Base-by-base conservation (phyloP, 768 basidiomycete genomes). In the Phylloporus arenicola region DNA sequence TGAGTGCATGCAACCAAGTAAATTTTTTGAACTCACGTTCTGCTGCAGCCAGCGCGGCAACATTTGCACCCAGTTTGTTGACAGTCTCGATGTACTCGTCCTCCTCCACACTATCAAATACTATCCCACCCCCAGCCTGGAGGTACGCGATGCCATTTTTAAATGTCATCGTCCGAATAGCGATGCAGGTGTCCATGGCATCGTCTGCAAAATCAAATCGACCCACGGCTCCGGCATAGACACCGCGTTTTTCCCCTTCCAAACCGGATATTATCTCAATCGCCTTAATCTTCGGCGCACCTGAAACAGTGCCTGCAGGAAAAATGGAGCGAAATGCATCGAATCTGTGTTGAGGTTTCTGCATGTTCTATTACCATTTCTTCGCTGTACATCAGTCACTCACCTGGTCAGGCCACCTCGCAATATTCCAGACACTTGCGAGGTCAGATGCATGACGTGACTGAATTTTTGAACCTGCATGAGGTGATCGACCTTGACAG, bases 311-410 rank as follows among this genome's bases (percentile, higher is more conserved):
- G 0, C 96, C 96, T 16, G 95, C 94, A 2, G 96, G 96, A 75
- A 99, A 98, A 56, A 99, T 98, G 20, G 95, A 97, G 10, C 95
- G 83, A 80, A 99, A 98, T 0, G 96, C 96, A 65, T 98, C 95
- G 63, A 97, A 99, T 57, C 94, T 94, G 57, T 3, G 6, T 25
- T 22, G 35, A 35, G 38, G 53, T 37, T 44, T 19, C 44, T 43
- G 19, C 45, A 48, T 44, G 17, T 48, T 54, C 16, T 2, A 50
- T 48, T 20, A 53, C 17, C 49, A 47, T 12, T 24, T 48, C 39
- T 22, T 14, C 30, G 34, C 12, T 33, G 25, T 17, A 51, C 20
- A 14, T 4, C 31, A 54, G 70, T 33, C 41, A 19, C 45, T 50
- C 43, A 92, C 94, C 95, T 82, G 12, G 84, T 92, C 67, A 86